Evolutionary conservation across 345 rosid genomes (phyloP), one percentile per base, ranked within the genome.

Genomic region (Camelina laxa): DNA sequence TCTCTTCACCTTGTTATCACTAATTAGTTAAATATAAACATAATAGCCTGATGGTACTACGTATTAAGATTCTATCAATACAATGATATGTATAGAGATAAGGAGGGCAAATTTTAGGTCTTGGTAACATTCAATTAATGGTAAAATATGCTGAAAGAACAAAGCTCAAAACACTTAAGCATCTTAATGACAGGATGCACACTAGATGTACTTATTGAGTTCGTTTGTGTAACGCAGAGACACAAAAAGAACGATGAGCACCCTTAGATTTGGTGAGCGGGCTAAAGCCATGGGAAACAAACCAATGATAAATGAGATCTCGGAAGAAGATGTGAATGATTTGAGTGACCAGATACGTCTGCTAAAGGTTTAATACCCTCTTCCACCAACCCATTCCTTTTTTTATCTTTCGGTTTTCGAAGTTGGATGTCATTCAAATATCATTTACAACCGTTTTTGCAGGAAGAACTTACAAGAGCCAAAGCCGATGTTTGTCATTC

Each of bases 261-360:
- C 97, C 35, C 90, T 95, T 65, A 85, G 99, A 78, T 90, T 95
- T 82, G 98, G 96, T 35, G 90, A 90, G 79, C 85, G 88, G 69
- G 85, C 83, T 73, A 92, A 82, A 83, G 82, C 62, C 65, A 63
- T 95, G 48, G 84, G 82, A 80, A 95, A 92, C 75, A 83, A 86
- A 49, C 97, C 99, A 21, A 82, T 92, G 38, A 76, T 89, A 70
- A 95, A 95, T 85, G 97, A 92, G 85, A 95, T 95, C 73, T 85
- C 97, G 15, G 96, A 90, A 84, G 92, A 90, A 75, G 90, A 95
- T 83, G 96, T 95, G 45, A 90, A 95, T 76, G 97, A 86, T 81
- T 83, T 95, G 89, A 92, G 96, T 79, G 97, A 95, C 79, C 92
- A 90, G 85, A 95, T 95, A 82, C 99, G 97, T 67, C 96, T 84